Base-by-base conservation (phyloP, 768 basidiomycete genomes). In the Porpolomopsis calyptriformis region DNA sequence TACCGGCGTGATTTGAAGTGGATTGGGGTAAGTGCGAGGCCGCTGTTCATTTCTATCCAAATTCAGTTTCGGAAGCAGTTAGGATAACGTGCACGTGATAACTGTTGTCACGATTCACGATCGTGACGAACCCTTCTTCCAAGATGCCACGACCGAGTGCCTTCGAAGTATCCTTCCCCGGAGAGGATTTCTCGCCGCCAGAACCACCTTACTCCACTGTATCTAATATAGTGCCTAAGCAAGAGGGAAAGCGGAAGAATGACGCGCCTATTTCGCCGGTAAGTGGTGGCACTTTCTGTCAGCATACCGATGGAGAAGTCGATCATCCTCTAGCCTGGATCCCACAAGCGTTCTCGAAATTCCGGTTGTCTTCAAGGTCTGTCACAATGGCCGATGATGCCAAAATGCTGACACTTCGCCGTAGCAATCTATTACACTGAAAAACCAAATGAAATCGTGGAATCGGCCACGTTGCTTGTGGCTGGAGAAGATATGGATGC, bases 161-260 rank as follows among this genome's bases (percentile, higher is more conserved):
- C 2, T 73, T 70, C 35, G 74, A 78, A 10, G 63, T 79, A 9
- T 72, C 73, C 8, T 82, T 75, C 49, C 68, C 69, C 1, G 67
- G 63, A 9, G 73, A 75, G 45, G 54, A n/a, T n/a, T n/a, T 57
- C 2, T 37, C 2, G 19, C 18, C 23, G 51, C n/a, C 39, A 33
- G 24, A 6, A 7, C 22, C n/a, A n/a, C 8, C 35, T 8, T 19
- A 25, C 14, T 37, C 35, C 9, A 23, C 31, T 9, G 38, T 23
- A 12, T 19, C 38, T 5, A 36, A 27, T 46, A 43, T 20, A 37
- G 37, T 19, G 7, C 20, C 22, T 18, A 39, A 12, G 39, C 29
- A 41, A 8, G 34, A 25, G 33, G 19, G 29, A 11, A 47, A 42
- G n/a, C 31, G 46, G 23, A 22, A 43, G 5, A 40, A 18, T 19